These are phyloP conservation scores for Rutstroemia sp. DNA, from an alignment of 2,329 filamentous ascomycete species.

Conservation along the genomic window DNA sequence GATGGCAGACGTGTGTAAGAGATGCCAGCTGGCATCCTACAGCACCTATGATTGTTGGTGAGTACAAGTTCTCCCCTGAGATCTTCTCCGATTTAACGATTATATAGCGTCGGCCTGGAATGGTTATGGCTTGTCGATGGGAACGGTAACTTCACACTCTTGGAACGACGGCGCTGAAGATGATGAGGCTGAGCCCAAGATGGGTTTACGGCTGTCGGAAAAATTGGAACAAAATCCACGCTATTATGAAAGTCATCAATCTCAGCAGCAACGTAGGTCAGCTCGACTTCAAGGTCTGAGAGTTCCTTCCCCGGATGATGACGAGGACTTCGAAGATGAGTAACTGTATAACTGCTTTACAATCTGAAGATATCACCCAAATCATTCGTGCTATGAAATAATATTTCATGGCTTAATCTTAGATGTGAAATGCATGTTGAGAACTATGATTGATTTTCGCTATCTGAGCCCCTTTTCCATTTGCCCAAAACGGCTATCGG, in stretches of 20 bases:
- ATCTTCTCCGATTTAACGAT: conserved; percentile 8
- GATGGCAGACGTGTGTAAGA: conserved; percentile 61
- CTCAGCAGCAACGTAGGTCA: no score
- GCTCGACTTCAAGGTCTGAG: no score
- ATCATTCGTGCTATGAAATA: no score
- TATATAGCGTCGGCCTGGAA: conserved; percentile 59
- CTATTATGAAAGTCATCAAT: conserved; percentile 8
- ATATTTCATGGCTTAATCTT: no score
- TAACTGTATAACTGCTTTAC: no score
- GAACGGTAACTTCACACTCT: conserved; percentile 58
- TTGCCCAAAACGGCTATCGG: no score
- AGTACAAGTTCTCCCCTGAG: neutral
- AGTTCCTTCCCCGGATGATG: no score
- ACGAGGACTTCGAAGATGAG: no score
- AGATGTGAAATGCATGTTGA: no score
- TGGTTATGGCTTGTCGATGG: conserved; percentile 55
- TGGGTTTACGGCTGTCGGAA: conserved; percentile 36
- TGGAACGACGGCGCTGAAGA: conserved; percentile 56
- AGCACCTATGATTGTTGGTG: conserved; percentile 52
- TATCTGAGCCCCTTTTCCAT: no score
- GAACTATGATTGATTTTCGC: no score
- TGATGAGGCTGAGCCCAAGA: conserved; percentile 48
- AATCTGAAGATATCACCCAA: no score
- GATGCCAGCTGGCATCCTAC: conserved; percentile 68
- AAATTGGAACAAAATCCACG: conserved; percentile 30